Conservation (phyloP, 306 rosid genomes). For the Cicer bijugum region DNA sequence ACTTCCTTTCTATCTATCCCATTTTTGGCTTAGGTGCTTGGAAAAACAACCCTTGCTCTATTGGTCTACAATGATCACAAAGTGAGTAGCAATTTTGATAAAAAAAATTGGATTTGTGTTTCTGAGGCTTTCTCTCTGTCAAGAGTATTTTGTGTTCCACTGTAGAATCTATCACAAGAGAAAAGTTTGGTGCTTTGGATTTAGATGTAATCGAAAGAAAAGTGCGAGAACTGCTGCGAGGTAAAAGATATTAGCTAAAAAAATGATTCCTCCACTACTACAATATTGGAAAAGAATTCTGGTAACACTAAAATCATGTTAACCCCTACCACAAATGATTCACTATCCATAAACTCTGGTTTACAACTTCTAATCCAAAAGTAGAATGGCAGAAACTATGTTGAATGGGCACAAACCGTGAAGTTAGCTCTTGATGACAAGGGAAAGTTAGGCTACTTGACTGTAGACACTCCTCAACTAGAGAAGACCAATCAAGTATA, state of each 20-base stretch:
- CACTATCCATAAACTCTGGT: no score
- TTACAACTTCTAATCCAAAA: no score
- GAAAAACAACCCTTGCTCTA: conserved; percentile 15
- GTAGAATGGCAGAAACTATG: no score
- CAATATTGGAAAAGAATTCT: no score
- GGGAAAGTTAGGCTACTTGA: no score
- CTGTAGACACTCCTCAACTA: no score
- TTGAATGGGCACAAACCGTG: no score
- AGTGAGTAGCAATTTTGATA: neutral
- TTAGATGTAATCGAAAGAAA: neutral
- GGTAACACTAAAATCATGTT: no score
- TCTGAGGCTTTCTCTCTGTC: neutral
- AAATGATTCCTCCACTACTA: neutral
- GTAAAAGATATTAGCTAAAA: conserved; percentile 42
- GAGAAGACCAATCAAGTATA: no score
- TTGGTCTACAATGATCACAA: neutral
- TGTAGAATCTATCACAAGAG: neutral
- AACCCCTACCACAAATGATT: no score
- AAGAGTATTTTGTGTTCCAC: neutral
- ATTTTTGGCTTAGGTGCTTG: conserved; percentile 16
- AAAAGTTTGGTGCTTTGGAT: neutral
- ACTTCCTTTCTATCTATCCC: neutral
- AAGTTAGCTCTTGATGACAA: no score
- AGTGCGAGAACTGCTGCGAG: neutral
- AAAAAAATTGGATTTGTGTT: neutral